Evolutionary conservation across 805 yeast species (phyloP), one percentile per base, ranked within the genome.

Genomic region (Scheffersomyces lignosus): DNA sequence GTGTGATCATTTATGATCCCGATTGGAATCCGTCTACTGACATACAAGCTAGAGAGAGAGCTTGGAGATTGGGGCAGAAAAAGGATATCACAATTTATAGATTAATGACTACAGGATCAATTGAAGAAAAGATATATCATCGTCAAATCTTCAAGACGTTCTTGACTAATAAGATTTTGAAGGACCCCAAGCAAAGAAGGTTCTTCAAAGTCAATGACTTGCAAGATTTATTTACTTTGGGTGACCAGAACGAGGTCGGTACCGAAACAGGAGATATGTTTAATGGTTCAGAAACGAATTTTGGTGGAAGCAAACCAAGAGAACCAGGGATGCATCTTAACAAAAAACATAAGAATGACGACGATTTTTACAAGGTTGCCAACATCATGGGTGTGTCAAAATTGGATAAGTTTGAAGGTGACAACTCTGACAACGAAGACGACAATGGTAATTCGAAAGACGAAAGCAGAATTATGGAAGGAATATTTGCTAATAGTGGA

Each of bases 1-100:
- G 98, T 30, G 96, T 91, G 9, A 87, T 91, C 15, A 91, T 91
- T 12, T 91, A 77, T 56, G 99, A 91, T 53, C 99, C 99, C 0
- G 98, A 93, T 61, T 91, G 99, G 99, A 91, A 91, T 54, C 99
- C 99, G 1, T 88, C 96, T 1, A 93, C 98, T 0, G 99, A 91
- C 65, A 74, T 90, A 41, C 99, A 91, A 61, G 99, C 99, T 0
- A 71, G 98, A 41, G 99, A 91, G 58, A 66, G 99, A 33, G 97
- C 98, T 0, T 93, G 98, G 98, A 71, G 99, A 46, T 71, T 91
- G 44, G 99, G 99, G 1, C 99, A 91, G 59, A 90, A 85, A 56
- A 80, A 82, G 40, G 96, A 90, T 49, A 97, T 91, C 6, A 79
- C 89, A 5, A 90, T 91, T 24, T 93, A 91, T 51, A 66, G 99